phyloP scores from a whole-genome alignment of 1,284 basidiomycete genomes.

The Vanrija sp. region DNA sequence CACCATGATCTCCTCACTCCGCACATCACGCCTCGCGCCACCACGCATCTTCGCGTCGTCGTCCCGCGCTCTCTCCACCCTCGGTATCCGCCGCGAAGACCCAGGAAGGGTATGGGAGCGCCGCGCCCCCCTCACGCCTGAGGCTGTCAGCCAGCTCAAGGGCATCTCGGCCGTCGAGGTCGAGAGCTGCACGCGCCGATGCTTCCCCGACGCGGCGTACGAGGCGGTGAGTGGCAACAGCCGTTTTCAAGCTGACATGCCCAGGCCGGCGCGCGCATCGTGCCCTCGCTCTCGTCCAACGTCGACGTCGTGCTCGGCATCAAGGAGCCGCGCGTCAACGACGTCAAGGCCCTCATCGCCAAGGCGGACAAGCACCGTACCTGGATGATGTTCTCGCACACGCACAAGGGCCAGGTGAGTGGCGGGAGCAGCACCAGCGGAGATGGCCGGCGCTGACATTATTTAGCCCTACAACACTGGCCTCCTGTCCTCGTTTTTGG shows the following conservation, averaged over 20 bases:
- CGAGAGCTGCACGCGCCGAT: constrained; percentile 63
- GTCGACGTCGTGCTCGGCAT: constrained; percentile 78
- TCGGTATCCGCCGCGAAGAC: constrained; percentile 74
- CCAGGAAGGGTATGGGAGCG: constrained; percentile 78
- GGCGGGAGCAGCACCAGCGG: neutral
- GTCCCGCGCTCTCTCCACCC: constrained; percentile 35
- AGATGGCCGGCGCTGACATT: constrained; percentile 43
- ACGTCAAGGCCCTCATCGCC: constrained; percentile 50
- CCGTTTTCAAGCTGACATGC: neutral
- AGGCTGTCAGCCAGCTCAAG: constrained; percentile 7
- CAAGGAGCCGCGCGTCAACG: constrained; percentile 72
- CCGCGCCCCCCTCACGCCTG: constrained; percentile 57
- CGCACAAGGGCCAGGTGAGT: constrained; percentile 60
- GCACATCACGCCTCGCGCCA: neutral
- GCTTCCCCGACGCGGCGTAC: constrained; percentile 65
- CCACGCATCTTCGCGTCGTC: neutral
- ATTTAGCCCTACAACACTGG: constrained; percentile 74
- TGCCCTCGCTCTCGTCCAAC: constrained; percentile 55
- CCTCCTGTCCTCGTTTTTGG: constrained; percentile 65
- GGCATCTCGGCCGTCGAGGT: constrained; percentile 23
- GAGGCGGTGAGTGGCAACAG: constrained; percentile 55
- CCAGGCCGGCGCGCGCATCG: constrained; percentile 71
- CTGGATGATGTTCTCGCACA: constrained; percentile 81
- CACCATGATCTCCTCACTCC: neutral
- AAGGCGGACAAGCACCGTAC: constrained; percentile 29